Percentiles rank a stretch among this genome's conserved stretches.
These are phyloP conservation scores for Telopea speciosissima DNA, from an alignment of 177 flowering plant species.

Conservation along the genomic window DNA sequence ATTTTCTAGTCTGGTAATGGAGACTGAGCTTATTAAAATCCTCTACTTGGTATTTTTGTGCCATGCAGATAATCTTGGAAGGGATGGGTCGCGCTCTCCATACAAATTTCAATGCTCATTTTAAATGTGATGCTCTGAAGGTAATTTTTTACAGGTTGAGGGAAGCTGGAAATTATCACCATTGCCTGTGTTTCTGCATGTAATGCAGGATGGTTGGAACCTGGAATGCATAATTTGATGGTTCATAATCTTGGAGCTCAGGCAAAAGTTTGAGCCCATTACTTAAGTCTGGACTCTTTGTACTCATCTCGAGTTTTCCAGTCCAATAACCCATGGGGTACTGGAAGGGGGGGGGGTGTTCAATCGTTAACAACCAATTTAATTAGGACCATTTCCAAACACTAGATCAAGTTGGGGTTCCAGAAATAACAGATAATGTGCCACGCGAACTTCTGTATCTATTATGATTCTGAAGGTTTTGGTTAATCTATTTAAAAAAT, in stretches of 20 bases:
- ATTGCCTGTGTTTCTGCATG: too few relatives aligned
- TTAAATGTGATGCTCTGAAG: slow-evolving; percentile 88
- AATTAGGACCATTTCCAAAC: not conserved
- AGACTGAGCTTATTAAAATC: not conserved
- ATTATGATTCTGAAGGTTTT: not conserved
- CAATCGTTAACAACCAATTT: not conserved
- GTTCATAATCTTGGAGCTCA: not conserved
- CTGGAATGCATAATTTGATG: not conserved
- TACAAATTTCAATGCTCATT: slow-evolving; percentile 86
- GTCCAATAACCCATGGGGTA: too few relatives aligned
- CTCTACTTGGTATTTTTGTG: not conserved
- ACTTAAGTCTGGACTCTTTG: too few relatives aligned
- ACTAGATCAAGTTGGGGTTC: not conserved
- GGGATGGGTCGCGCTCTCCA: slow-evolving; percentile 98
- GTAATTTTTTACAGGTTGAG: slow-evolving; percentile 24
- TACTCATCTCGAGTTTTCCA: too few relatives aligned
- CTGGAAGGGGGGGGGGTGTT: too few relatives aligned
- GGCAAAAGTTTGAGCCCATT: not conserved
- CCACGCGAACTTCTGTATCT: not conserved
- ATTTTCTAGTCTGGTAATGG: not conserved
- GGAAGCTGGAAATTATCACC: not conserved
- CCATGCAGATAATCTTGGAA: slow-evolving; percentile 80
- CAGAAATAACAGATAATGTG: not conserved
- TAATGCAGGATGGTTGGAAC: too few relatives aligned
- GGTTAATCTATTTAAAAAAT: too few relatives aligned